Base-by-base conservation (phyloP, 1,284 basidiomycete species). In the Laetiporus sulphureus region DNA sequence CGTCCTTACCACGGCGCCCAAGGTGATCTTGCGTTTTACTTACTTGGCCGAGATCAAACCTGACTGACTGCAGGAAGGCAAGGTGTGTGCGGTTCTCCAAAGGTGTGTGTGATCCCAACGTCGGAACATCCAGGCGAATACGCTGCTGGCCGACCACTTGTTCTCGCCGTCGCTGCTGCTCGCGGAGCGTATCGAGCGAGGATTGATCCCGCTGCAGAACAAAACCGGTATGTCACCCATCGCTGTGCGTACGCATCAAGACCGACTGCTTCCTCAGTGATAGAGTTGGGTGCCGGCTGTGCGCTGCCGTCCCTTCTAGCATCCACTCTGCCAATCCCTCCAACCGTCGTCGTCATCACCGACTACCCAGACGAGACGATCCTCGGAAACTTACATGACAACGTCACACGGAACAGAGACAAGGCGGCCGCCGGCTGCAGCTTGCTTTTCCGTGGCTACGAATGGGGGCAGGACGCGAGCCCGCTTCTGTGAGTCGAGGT, bases 131-230 rank as follows among this genome's bases (percentile, higher is more conserved):
- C 56, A 83, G 80, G 78, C 80, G 15, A 81, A 77, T 49, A 83
- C 78, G 10, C 67, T 84, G 13, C 66, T 85, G 12, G 83, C 80
- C 39, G 81, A 85, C 59, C 80, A 81, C 47, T 64, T 84, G 1
- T 86, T 83, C 55, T 84, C 79, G 32, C 81, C 79, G 10, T 73
- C 75, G 3, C 63, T 86, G 5, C 71, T 79, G 41, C 66, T 85
- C 16, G 76, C 79, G 2, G 79, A 85, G 54, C 64, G 69, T 19
- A 75, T 86, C 6, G 79, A 87, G 56, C 59, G 69, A 39, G 67
- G 69, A 1, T 52, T 75, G 4, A 57, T 85, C 8, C 54, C 63
- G 15, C 53, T 72, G 5, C 43, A 46, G 1, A 58, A 58, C 7
- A 59, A 56, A 40, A 69, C 64, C 41, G 65, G 77, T 76, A 22